Evolutionary conservation across 768 basidiomycete species (phyloP).

Genomic region (Amanita pseudoporphyria): DNA sequence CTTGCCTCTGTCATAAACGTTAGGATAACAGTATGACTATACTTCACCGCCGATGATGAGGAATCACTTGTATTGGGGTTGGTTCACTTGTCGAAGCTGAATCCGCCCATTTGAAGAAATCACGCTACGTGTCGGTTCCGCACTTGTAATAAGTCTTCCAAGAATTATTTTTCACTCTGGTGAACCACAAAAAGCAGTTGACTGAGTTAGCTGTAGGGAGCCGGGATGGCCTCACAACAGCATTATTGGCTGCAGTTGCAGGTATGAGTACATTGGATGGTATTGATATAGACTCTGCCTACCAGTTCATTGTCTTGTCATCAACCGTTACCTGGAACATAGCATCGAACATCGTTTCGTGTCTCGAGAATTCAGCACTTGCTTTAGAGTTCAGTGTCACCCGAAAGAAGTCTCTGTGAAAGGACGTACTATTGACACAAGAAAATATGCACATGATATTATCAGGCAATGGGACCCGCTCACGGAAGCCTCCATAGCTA

Average conservation of each 20-base stretch:
- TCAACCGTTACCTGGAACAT: too few species aligned
- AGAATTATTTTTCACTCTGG: constrained; percentile 33
- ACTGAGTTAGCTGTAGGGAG: constrained; percentile 28
- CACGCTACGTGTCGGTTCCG: constrained; percentile 13
- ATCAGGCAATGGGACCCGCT: too few species aligned
- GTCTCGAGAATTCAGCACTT: too few species aligned
- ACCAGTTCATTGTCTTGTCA: too few species aligned
- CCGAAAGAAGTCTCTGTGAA: too few species aligned
- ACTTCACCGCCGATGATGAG: constrained; percentile 16
- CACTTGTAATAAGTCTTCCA: constrained; percentile 21
- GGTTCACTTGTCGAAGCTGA: constrained; percentile 6
- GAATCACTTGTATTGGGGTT: constrained; percentile 12
- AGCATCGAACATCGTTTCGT: too few species aligned
- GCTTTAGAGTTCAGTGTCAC: too few species aligned
- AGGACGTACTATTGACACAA: too few species aligned
- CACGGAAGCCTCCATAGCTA: too few species aligned
- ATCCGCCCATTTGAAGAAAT: constrained; percentile 21
- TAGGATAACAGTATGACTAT: not conserved
- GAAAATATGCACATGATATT: too few species aligned
- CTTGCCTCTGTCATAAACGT: not conserved
- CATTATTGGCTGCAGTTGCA: not conserved
- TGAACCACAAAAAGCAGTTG: constrained; percentile 43
- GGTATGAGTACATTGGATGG: too few species aligned
- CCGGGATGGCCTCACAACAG: constrained; percentile 1
- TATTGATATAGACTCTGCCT: too few species aligned